Conservation (phyloP, 495 filamentous ascomycete species). For the Sordaria brevicollis region DNA sequence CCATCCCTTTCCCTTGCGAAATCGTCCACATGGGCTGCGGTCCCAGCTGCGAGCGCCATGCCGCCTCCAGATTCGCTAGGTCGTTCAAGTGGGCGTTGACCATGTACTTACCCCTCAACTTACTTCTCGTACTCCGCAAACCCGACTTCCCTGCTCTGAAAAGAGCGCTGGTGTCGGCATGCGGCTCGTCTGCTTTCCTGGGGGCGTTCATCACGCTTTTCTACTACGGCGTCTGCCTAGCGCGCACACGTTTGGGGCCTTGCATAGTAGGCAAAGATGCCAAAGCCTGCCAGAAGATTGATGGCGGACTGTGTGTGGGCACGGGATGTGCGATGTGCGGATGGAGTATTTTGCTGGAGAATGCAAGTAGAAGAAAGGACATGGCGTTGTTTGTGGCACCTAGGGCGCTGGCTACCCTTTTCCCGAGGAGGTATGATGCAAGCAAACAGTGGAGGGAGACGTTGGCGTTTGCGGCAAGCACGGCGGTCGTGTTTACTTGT, state of each 20-base stretch:
- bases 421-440: slow-evolving; percentile 66
- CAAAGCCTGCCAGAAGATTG: slow-evolving; percentile 30
- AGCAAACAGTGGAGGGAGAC: slow-evolving; percentile 70
- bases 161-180: slow-evolving; percentile 48
- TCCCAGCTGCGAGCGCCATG: slow-evolving; percentile 69
- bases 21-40: slow-evolving; percentile 79
- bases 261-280: slow-evolving; percentile 44
- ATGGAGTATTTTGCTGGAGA: slow-evolving; percentile 75
- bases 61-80: slow-evolving; percentile 54
- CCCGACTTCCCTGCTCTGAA: slow-evolving; percentile 31
- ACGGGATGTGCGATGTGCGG: slow-evolving; percentile 72
- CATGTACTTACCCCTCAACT: slow-evolving; percentile 73
- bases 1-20: slow-evolving; percentile 74
- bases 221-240: slow-evolving; percentile 82
- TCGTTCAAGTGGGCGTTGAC: slow-evolving; percentile 67
- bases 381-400: slow-evolving; percentile 80
- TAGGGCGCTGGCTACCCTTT: slow-evolving; percentile 62
- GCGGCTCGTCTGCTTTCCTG: slow-evolving; percentile 72
- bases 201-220: slow-evolving; percentile 73
- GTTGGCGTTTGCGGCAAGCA: slow-evolving; percentile 59
- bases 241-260: slow-evolving; percentile 72
- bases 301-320: slow-evolving; percentile 60
- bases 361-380: slow-evolving; percentile 58
- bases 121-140: slow-evolving; percentile 50
- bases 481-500: slow-evolving; percentile 65